Conservation (phyloP, 2,329 filamentous ascomycete species). For the Trichoderma hamatum region DNA sequence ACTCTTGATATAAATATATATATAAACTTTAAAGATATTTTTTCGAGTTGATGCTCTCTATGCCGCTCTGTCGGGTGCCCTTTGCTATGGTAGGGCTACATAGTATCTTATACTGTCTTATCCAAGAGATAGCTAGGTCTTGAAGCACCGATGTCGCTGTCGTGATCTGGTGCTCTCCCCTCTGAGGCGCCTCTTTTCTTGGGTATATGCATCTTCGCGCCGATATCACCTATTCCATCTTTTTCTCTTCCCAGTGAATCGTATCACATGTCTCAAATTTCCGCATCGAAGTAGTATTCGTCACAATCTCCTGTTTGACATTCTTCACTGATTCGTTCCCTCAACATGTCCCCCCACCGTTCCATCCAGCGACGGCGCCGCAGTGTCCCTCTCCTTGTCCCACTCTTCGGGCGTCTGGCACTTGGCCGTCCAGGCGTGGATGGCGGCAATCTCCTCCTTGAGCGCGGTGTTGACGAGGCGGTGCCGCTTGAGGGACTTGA, state of each 20-base stretch:
- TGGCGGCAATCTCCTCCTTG: constrained; percentile 84
- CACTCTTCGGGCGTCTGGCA: constrained; percentile 92
- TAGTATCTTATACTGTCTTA: not conserved
- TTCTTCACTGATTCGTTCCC: constrained; percentile 32
- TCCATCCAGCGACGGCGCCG: constrained; percentile 48
- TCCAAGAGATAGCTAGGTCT: not conserved
- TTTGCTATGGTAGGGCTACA: not conserved
- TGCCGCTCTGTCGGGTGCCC: not conserved
- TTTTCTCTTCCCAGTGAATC: not conserved
- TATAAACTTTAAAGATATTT: constrained; percentile 19
- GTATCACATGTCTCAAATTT: not conserved
- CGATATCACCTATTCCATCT: not conserved
- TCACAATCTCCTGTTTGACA: not conserved
- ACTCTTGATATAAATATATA: constrained; percentile 18
- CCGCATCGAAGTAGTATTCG: not conserved
- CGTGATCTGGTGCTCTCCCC: not conserved
- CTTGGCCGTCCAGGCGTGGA: constrained; percentile 94
- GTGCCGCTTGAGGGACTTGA: constrained; percentile 80
- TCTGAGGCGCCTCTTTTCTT: not conserved
- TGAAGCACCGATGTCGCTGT: not conserved
- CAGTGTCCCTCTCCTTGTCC: constrained; percentile 61
- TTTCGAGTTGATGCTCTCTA: not conserved
- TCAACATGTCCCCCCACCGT: constrained; percentile 50
- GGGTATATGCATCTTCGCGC: not conserved
- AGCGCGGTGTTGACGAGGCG: constrained; percentile 81